Base-by-base conservation (phyloP, 352 stramenopile species). In the Albugo candida region DNA sequence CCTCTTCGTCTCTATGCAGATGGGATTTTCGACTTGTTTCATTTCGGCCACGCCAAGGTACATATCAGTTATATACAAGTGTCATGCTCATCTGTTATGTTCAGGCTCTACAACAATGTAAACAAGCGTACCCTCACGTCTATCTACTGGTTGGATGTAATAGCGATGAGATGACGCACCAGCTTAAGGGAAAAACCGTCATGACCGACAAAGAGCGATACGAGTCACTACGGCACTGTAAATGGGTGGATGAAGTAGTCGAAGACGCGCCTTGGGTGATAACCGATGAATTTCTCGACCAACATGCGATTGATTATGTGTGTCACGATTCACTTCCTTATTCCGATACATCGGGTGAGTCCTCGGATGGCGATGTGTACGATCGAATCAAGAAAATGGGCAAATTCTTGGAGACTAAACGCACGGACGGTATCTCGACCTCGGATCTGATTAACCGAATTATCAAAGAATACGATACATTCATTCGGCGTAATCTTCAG, bases 391-490 rank as follows among this genome's bases (percentile, higher is more conserved):
- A 92, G 58, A 65, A 69, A 5, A 81, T 83, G 64, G 79, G 79
- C 52, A 83, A 83, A 51, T 88, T 93, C 57, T 54, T 85, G 19
- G 76, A 87, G 51, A 89, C 81, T 11, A 62, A 77, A 40, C 73
- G 78, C 44, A 92, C 81, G 21, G 79, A 92, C 41, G 79, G 81
- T 31, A 92, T 94, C 37, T 92, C 79, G 14, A 92, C 80, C 31
- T 92, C 72, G 20, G 80, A 93, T 43, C 62, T 94, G 24, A 94
- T 94, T 55, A 91, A 85, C 39, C 74, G 80, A 20, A 88, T 92
- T 61, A 86, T 94, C 44, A 67, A 75, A 27, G 75, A 93, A 67
- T 94, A 94, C 59, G 82, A 94, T 58, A 92, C 80, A 55, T 93
- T 92, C 58, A 92, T 95, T 53, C 67, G 78, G 27, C 74, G 83